Conservation (phyloP, 768 basidiomycete genomes). For the Jaapia argillacea region DNA sequence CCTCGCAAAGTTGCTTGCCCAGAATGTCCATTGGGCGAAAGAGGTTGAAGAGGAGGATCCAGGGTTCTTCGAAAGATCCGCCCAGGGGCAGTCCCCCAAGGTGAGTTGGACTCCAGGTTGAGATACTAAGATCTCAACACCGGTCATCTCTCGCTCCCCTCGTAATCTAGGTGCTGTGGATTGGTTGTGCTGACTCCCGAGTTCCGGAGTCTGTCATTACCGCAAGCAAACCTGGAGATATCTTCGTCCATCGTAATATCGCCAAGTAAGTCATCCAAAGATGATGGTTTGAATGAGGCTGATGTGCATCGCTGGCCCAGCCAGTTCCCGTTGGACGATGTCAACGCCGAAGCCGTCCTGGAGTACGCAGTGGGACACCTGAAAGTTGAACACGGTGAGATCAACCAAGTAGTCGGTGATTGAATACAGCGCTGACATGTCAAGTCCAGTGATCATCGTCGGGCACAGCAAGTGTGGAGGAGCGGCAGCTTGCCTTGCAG, state of each 20-base stretch:
- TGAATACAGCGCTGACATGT: neutral
- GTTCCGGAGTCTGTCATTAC: conserved; percentile 74
- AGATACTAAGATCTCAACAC: conserved; percentile 71
- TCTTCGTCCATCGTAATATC: conserved; percentile 81
- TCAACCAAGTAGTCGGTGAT: neutral
- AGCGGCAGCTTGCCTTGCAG: conserved; percentile 14
- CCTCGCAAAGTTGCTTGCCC: conserved; percentile 26
- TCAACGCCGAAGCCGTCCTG: conserved; percentile 25
- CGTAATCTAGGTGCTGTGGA: conserved; percentile 70
- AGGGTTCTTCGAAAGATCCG: conserved; percentile 49
- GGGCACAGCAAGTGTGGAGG: conserved; percentile 33
- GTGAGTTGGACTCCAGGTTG: conserved; percentile 68
- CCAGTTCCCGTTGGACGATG: conserved; percentile 28
- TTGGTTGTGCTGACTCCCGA: conserved; percentile 79
- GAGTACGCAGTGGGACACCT: conserved; percentile 25
- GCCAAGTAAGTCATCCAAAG: conserved; percentile 52
- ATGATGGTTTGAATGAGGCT: neutral
- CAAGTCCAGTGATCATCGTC: conserved; percentile 22
- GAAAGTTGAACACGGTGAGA: conserved; percentile 25
- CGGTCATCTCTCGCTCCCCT: too few species aligned
- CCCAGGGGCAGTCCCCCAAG: conserved; percentile 61
- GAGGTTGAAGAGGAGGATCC: conserved; percentile 46
- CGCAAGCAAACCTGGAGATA: conserved; percentile 61
- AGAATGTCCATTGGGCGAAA: conserved; percentile 64
- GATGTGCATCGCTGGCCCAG: neutral